These are phyloP conservation scores for Calamus simplicifolius DNA, from an alignment of 176 grass and related monocot genomes.

Conservation along the genomic window DNA sequence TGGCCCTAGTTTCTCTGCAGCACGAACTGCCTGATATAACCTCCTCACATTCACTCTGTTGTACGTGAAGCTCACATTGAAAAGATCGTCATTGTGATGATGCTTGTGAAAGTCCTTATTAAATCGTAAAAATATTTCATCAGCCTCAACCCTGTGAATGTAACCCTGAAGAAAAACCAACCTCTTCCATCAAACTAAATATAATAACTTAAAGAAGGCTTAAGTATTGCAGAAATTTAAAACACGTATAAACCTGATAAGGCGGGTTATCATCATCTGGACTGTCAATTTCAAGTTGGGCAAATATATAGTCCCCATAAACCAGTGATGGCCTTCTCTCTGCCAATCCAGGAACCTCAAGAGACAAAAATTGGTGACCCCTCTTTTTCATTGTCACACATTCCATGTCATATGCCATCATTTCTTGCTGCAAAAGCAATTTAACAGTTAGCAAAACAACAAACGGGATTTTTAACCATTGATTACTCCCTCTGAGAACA, in stretches of 20 bases:
- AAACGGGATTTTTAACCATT: no score
- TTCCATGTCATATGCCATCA: constrained; percentile 80
- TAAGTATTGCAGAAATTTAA: constrained; percentile 5
- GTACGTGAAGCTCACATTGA: constrained; percentile 79
- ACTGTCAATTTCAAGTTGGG: constrained; percentile 10
- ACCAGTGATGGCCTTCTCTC: constrained; percentile 79
- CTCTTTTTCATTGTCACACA: constrained; percentile 49
- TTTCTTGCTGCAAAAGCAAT: constrained; percentile 45
- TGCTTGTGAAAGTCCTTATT: constrained; percentile 34
- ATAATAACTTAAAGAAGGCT: no score
- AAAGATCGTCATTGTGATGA: constrained; percentile 34
- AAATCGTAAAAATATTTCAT: constrained; percentile 85
- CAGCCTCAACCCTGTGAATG: constrained; percentile 86
- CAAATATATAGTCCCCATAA: constrained; percentile 60
- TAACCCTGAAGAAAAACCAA: constrained; percentile 50
- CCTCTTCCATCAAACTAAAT: no score
- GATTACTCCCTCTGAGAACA: no score
- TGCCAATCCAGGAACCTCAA: constrained; percentile 76
- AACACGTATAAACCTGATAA: constrained; percentile 49
- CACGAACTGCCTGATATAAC: constrained; percentile 53
- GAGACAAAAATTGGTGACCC: constrained; percentile 46
- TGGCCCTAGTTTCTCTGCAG: constrained; percentile 37
- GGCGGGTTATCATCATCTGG: constrained; percentile 30
- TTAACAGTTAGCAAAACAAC: constrained; percentile 30
- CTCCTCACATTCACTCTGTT: constrained; percentile 90